Conservation (phyloP, 352 stramenopile species). For the Pythium coloratum region DNA sequence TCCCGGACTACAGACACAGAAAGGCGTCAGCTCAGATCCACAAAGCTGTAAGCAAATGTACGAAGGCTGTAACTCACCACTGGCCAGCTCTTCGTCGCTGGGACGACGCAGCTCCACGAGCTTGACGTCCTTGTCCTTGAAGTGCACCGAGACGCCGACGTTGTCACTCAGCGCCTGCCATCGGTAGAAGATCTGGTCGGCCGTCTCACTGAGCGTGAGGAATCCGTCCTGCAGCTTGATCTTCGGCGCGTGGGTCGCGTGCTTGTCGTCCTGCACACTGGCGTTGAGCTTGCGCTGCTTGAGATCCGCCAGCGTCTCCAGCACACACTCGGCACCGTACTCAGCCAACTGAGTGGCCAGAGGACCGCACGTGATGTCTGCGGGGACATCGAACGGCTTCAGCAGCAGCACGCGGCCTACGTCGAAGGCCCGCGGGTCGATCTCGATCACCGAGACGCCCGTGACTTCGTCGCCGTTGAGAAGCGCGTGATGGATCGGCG, state of each 20-base stretch:
- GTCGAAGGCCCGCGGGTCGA: constrained; percentile 82
- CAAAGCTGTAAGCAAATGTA: neutral
- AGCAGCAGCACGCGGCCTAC: constrained; percentile 78
- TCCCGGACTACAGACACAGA: constrained; percentile 11
- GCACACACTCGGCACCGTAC: constrained; percentile 62
- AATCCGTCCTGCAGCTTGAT: constrained; percentile 60
- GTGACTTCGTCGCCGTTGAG: constrained; percentile 74
- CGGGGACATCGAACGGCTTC: constrained; percentile 43
- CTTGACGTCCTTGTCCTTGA: constrained; percentile 68
- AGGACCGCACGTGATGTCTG: constrained; percentile 40
- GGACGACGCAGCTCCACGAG: constrained; percentile 61
- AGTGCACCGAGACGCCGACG: constrained; percentile 66
- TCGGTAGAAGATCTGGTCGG: constrained; percentile 53
- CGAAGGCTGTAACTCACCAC: neutral
- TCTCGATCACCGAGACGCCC: constrained; percentile 86
- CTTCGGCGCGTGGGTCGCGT: constrained; percentile 68
- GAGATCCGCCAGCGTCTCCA: constrained; percentile 64
- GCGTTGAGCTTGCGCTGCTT: constrained; percentile 45
- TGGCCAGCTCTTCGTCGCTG: constrained; percentile 35
- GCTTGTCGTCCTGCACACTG: constrained; percentile 51
- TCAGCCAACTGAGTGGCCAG: constrained; percentile 43
- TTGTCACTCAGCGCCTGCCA: constrained; percentile 81
- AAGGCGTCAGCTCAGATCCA: neutral
- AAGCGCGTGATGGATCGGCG: constrained; percentile 85
- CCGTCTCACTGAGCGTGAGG: constrained; percentile 51